A percentile compares a stretch with the other conserved stretches of the same genome.
Evolutionary conservation across 352 stramenopile genomes (phyloP).

Genomic region (Globisporangium irregulare): DNA sequence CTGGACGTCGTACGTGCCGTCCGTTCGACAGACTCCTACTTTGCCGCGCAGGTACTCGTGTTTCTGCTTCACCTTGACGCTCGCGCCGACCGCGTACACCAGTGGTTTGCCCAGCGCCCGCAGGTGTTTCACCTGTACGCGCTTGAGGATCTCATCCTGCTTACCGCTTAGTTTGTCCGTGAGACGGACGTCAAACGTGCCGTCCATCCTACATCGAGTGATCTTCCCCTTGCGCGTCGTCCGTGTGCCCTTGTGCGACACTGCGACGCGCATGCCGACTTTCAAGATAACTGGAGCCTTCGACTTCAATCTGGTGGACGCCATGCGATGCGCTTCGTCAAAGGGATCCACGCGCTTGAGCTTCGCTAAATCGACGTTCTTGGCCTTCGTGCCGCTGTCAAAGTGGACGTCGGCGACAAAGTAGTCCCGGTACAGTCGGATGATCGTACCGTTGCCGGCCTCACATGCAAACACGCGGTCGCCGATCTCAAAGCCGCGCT

Average conservation of each 20-base stretch:
- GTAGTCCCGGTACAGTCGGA: slow-evolving; percentile 62
- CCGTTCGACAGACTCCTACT: slow-evolving; percentile 33
- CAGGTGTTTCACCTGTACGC: slow-evolving; percentile 30
- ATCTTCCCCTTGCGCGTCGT: slow-evolving; percentile 48
- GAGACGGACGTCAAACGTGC: slow-evolving; percentile 57
- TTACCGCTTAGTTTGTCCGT: slow-evolving; percentile 38
- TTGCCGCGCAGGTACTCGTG: slow-evolving; percentile 56
- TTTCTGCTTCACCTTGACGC: slow-evolving; percentile 50
- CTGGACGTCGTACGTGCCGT: slow-evolving; percentile 58
- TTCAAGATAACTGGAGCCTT: background rate
- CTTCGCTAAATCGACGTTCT: slow-evolving; percentile 59
- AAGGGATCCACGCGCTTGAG: slow-evolving; percentile 23
- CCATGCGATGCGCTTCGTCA: background rate
- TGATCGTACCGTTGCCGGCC: slow-evolving; percentile 45
- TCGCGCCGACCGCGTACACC: slow-evolving; percentile 33
- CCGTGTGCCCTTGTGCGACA: slow-evolving; percentile 54
- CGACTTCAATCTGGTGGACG: background rate
- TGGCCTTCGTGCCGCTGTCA: slow-evolving; percentile 45
- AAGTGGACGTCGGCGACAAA: slow-evolving; percentile 71
- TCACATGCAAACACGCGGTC: slow-evolving; percentile 41
- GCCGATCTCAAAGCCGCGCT: slow-evolving; percentile 41
- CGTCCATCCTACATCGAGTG: slow-evolving; percentile 44
- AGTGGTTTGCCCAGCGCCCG: slow-evolving; percentile 21
- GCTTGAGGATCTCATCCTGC: slow-evolving; percentile 35
- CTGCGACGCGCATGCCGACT: slow-evolving; percentile 31